phyloP scores from a whole-genome alignment of 1,284 basidiomycete species.

The Neonothopanus nambi region DNA sequence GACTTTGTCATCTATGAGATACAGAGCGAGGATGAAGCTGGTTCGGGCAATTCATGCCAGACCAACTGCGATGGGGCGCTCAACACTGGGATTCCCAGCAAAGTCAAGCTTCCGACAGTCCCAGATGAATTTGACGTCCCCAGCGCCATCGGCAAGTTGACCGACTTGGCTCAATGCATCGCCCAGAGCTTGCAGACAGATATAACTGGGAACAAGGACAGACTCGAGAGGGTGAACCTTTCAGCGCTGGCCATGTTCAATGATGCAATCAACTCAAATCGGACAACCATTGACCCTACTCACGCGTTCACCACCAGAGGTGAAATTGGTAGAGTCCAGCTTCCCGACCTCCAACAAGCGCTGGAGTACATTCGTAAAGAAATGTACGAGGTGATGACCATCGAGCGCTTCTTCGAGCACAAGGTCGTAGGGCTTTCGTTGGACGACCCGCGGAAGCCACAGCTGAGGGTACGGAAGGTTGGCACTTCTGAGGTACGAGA shows the following conservation, averaged over 20 bases:
- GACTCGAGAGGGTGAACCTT: neutral
- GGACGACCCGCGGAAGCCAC: too few relatives aligned
- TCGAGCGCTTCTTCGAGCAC: too few relatives aligned
- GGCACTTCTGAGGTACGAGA: too few relatives aligned
- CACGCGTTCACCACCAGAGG: slow-evolving; percentile 4
- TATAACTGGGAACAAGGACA: neutral
- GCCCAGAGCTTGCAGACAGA: neutral
- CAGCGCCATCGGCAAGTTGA: neutral
- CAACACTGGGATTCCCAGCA: slow-evolving; percentile 1
- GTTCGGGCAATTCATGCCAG: slow-evolving; percentile 3
- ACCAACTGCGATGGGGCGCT: slow-evolving; percentile 1
- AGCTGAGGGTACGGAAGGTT: too few relatives aligned
- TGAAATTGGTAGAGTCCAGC: slow-evolving; percentile 2
- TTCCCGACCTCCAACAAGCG: too few relatives aligned
- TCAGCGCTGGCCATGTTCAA: neutral
- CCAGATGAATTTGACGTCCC: neutral
- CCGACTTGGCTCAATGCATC: neutral
- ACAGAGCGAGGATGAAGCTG: neutral
- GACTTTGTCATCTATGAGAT: slow-evolving; percentile 7
- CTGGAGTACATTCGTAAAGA: too few relatives aligned
- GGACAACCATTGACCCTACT: neutral
- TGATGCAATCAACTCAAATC: neutral
- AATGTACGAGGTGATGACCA: too few relatives aligned
- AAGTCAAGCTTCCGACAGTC: neutral
- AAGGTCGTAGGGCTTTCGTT: too few relatives aligned